phyloP scores from a whole-genome alignment of 805 yeast genomes.

The Candida pseudofarinosa region DNA sequence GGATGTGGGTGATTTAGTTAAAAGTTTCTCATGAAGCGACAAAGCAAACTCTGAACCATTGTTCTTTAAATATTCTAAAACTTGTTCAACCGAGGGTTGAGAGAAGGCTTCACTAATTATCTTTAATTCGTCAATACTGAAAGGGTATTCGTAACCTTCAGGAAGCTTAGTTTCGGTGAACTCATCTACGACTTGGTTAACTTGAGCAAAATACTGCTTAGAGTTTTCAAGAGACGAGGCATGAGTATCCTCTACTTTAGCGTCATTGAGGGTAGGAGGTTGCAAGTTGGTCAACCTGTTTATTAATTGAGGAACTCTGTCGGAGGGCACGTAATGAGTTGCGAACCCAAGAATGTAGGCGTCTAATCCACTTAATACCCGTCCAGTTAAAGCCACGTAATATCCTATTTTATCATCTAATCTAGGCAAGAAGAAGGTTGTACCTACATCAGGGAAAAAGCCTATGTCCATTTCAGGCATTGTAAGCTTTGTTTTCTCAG shows the following conservation, averaged over 20 bases:
- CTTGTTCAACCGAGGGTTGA: constrained; percentile 47
- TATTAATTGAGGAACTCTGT: constrained; percentile 57
- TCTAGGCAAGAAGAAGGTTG: constrained; percentile 82
- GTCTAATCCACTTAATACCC: constrained; percentile 70
- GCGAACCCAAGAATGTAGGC: constrained; percentile 82
- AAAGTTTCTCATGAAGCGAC: constrained; percentile 51
- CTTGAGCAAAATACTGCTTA: constrained; percentile 48
- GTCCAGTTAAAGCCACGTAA: constrained; percentile 84
- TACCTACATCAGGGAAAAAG: constrained; percentile 93
- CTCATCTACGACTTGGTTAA: constrained; percentile 75
- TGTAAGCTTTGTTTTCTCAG: constrained; percentile 85
- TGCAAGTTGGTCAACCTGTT: constrained; percentile 63
- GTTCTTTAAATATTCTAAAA: constrained; percentile 47
- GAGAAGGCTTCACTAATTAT: constrained; percentile 70
- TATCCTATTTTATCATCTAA: constrained; percentile 80
- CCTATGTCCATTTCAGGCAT: constrained; percentile 99
- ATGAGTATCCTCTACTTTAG: constrained; percentile 16
- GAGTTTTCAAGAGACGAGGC: constrained; percentile 17
- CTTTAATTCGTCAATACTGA: constrained; percentile 50
- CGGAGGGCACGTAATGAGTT: constrained; percentile 80
- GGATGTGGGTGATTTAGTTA: constrained; percentile 72
- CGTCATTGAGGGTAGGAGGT: constrained; percentile 32
- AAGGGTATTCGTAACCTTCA: constrained; percentile 54
- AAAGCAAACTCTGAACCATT: constrained; percentile 66
- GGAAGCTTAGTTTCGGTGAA: constrained; percentile 65